phyloP scores from a whole-genome alignment of 2,329 filamentous ascomycete species.

The Alternaria triticina region DNA sequence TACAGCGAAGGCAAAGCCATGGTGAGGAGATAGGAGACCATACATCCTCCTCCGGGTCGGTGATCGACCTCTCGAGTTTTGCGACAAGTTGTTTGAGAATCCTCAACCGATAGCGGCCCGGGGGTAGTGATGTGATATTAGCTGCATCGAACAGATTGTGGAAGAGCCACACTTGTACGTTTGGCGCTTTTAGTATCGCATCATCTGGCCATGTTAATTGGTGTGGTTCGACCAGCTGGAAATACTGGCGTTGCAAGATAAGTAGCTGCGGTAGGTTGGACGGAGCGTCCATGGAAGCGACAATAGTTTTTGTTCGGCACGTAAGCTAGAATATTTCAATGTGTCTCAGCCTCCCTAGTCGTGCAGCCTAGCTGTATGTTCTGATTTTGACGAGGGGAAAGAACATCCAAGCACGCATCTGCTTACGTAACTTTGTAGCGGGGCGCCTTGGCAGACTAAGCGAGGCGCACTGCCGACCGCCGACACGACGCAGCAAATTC shows the following conservation, averaged over 20 bases:
- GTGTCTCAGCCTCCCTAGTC: not conserved
- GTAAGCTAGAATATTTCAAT: not conserved
- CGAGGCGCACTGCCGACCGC: slow-evolving; percentile 19
- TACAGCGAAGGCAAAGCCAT: slow-evolving; percentile 3
- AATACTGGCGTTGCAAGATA: slow-evolving; percentile 74
- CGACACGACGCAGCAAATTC: slow-evolving; percentile 24
- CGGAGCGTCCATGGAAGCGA: slow-evolving; percentile 19
- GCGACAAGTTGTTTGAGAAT: slow-evolving; percentile 75
- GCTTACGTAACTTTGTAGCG: slow-evolving; percentile 32
- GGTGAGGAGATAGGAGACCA: slow-evolving; percentile 51
- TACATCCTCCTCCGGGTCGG: slow-evolving; percentile 88
- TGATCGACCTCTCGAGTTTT: slow-evolving; percentile 74
- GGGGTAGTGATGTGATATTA: slow-evolving; percentile 64
- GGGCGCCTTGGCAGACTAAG: slow-evolving; percentile 21
- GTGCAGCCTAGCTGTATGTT: not conserved
- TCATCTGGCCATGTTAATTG: slow-evolving; percentile 68
- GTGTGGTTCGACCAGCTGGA: slow-evolving; percentile 72
- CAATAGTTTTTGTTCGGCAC: not conserved
- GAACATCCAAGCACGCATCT: slow-evolving; percentile 5
- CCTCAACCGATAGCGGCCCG: slow-evolving; percentile 71
- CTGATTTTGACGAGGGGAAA: not conserved
- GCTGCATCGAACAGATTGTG: slow-evolving; percentile 68
- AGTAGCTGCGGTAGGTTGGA: slow-evolving; percentile 19
- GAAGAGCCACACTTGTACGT: slow-evolving; percentile 72
- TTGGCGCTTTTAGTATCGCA: slow-evolving; percentile 63